Conservation (phyloP, 2,329 filamentous ascomycete genomes). For the Knoxdaviesia proteae region DNA sequence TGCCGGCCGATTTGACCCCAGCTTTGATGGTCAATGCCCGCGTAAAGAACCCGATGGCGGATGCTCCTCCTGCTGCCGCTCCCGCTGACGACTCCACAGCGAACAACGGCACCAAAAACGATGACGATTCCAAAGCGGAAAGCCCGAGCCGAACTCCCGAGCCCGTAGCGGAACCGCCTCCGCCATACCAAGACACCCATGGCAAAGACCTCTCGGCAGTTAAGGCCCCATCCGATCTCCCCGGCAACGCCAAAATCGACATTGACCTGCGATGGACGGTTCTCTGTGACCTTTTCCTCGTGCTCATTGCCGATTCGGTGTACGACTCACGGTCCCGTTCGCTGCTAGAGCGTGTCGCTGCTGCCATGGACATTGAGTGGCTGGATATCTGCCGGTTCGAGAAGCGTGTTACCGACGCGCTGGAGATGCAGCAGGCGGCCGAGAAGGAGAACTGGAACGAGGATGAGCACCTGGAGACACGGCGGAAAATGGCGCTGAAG, state of each 20-base stretch:
- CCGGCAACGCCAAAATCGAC: slow-evolving; percentile 65
- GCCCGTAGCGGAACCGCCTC: slow-evolving; percentile 26
- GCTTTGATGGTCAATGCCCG: slow-evolving; percentile 79
- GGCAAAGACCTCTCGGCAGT: slow-evolving; percentile 59
- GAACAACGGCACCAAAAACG: slow-evolving; percentile 1
- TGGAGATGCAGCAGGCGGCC: slow-evolving; percentile 92
- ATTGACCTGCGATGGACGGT: slow-evolving; percentile 96
- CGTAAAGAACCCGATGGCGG: slow-evolving; percentile 79
- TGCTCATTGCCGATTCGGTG: slow-evolving; percentile 85
- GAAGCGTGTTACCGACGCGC: slow-evolving; percentile 84
- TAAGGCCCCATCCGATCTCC: slow-evolving; percentile 63
- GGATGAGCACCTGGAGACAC: slow-evolving; percentile 73
- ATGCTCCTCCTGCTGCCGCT: slow-evolving; percentile 9
- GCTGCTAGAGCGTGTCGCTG: slow-evolving; percentile 64
- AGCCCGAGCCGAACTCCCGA: slow-evolving; percentile 13
- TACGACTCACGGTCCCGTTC: slow-evolving; percentile 80
- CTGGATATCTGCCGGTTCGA: slow-evolving; percentile 92
- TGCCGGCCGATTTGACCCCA: slow-evolving; percentile 64
- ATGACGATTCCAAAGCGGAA: not conserved
- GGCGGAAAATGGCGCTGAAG: slow-evolving; percentile 64
- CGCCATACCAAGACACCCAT: slow-evolving; percentile 40
- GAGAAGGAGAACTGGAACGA: slow-evolving; percentile 97
- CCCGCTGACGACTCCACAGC: slow-evolving; percentile 2
- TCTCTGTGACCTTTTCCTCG: slow-evolving; percentile 82
- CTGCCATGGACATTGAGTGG: slow-evolving; percentile 65